Evolutionary conservation across 345 rosid species (phyloP).

Genomic region (Garcia nutans): DNA sequence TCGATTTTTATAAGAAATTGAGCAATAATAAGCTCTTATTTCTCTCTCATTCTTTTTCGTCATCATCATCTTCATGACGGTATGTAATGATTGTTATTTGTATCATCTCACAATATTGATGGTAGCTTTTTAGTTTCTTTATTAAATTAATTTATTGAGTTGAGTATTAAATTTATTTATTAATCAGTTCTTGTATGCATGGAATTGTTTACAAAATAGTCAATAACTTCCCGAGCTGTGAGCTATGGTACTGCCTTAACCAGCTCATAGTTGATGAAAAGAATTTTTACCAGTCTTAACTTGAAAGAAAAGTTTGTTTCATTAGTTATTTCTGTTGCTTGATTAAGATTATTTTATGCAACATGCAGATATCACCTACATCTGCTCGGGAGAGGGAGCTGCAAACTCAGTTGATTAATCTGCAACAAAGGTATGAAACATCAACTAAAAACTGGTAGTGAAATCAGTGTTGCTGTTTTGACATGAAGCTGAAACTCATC

Average conservation of each 20-base stretch:
- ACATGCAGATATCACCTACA: slow-evolving; percentile 55
- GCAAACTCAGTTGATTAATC: slow-evolving; percentile 57
- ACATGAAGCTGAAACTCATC: slow-evolving; percentile 22
- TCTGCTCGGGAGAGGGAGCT: slow-evolving; percentile 70
- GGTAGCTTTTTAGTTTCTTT: background rate
- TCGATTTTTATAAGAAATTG: background rate
- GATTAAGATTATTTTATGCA: slow-evolving; percentile 17
- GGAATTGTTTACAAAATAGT: background rate
- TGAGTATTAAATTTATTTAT: background rate
- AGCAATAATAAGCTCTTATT: background rate
- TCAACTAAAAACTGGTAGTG: background rate
- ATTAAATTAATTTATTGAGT: background rate
- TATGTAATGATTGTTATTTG: background rate
- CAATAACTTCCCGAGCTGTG: background rate
- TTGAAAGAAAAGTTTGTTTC: background rate
- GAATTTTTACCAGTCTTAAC: background rate
- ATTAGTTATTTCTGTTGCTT: background rate
- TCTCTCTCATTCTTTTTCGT: background rate
- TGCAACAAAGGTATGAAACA: slow-evolving; percentile 74
- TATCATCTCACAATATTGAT: background rate
- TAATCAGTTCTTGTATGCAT: no score
- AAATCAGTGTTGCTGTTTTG: background rate
- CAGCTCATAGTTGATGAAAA: background rate
- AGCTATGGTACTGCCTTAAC: background rate
- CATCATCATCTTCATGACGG: background rate